Conservation (phyloP, 192 early-diverging fungal species). For the Coemansia erecta region DNA sequence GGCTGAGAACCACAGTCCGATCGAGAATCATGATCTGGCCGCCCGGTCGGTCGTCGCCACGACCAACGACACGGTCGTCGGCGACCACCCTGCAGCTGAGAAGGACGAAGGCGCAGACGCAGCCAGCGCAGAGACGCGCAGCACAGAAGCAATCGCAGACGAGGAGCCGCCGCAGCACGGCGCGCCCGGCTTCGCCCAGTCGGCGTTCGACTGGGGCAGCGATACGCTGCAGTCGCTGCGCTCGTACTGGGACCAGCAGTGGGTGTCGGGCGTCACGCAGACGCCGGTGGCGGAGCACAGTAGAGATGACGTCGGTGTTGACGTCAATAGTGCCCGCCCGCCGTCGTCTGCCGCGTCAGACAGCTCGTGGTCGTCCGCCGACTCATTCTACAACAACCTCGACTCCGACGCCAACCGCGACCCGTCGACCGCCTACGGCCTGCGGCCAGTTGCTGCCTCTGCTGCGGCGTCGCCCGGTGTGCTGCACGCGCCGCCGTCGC, state of each 20-base stretch:
- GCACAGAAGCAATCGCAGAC: background rate
- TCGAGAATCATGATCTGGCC: no score
- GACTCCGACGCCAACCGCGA: slow-evolving; percentile 15
- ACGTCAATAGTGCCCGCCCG: background rate
- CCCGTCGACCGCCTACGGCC: slow-evolving; percentile 17
- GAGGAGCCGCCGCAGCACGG: slow-evolving; percentile 4
- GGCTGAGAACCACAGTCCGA: no score
- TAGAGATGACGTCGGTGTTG: background rate
- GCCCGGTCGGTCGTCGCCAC: no score
- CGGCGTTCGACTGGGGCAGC: slow-evolving; percentile 37
- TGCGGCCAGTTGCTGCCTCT: slow-evolving; percentile 12
- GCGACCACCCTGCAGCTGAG: no score
- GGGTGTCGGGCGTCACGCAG: slow-evolving; percentile 3
- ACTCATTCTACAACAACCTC: slow-evolving; percentile 29
- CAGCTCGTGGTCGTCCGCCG: slow-evolving; percentile 21
- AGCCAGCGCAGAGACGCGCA: background rate
- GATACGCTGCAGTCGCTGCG: slow-evolving; percentile 40
- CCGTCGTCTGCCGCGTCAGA: background rate
- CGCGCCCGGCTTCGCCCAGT: background rate
- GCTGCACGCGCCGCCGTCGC: background rate
- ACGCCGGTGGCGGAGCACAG: background rate
- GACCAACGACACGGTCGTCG: no score
- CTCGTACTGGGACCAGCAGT: slow-evolving; percentile 38
- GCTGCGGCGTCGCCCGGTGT: background rate
- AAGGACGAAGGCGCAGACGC: background rate